Percentiles rank a stretch among this genome's conserved stretches.
Evolutionary conservation across 257 asterid species (phyloP).

Genomic region (Thymus quinquecostatus): DNA sequence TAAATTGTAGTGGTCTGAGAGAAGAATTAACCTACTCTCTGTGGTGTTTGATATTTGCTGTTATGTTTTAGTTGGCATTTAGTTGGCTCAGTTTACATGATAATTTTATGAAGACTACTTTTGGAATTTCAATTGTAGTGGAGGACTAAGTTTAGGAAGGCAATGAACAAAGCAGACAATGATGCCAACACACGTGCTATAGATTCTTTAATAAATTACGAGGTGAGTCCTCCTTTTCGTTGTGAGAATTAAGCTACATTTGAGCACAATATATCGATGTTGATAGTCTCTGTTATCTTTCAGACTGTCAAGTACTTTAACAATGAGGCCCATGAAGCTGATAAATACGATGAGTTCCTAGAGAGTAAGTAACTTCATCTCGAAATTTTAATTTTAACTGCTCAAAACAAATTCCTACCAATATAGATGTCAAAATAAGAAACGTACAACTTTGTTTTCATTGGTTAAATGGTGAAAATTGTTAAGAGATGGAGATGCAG

Average conservation of each 20-base stretch:
- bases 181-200: constrained; percentile 90
- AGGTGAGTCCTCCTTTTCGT: constrained; percentile 53
- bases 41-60: constrained; percentile 13
- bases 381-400: constrained; percentile 16
- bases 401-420: constrained; percentile 9
- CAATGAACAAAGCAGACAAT: constrained; percentile 97
- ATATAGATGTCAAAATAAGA: constrained; percentile 8
- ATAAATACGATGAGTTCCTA: constrained; percentile 83
- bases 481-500: neutral
- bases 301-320: constrained; percentile 98
- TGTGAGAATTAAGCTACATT: constrained; percentile 20
- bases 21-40: constrained; percentile 16
- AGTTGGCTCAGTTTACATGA: constrained; percentile 27
- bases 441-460: neutral
- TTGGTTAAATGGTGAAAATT: constrained; percentile 1
- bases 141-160: constrained; percentile 98
- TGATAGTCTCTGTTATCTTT: constrained; percentile 33
- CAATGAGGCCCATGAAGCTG: constrained; percentile 87
- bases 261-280: constrained; percentile 18
- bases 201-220: constrained; percentile 94
- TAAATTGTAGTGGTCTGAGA: constrained; percentile 2
- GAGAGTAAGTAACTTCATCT: constrained; percentile 62
- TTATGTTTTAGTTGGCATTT: neutral
- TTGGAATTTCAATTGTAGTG: constrained; percentile 57
- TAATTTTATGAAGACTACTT: constrained; percentile 24